Percentiles rank a stretch among this genome's conserved stretches.
Conservation (phyloP, 2,329 filamentous ascomycete species). For the Trichoderma sp. region DNA sequence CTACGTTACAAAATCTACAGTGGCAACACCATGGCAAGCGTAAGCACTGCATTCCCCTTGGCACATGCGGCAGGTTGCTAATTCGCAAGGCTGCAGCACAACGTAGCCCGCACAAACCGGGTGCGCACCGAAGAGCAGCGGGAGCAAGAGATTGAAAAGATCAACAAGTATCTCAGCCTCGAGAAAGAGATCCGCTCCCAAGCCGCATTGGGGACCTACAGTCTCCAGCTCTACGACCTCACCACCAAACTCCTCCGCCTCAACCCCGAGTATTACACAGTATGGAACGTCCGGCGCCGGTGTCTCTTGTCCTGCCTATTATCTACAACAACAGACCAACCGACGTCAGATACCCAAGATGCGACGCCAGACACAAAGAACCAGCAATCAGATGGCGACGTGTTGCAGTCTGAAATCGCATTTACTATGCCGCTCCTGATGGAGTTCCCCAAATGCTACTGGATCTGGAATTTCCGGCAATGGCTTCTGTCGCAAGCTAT, state of each 20-base stretch:
- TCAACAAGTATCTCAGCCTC: slow-evolving; percentile 73
- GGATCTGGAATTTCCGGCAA: slow-evolving; percentile 96
- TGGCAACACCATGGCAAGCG: slow-evolving; percentile 7
- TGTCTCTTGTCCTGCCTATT: slow-evolving; percentile 65
- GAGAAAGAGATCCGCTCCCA: slow-evolving; percentile 69
- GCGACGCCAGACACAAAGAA: background rate
- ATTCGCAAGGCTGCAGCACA: slow-evolving; percentile 64
- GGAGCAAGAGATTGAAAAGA: slow-evolving; percentile 73
- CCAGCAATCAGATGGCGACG: slow-evolving; percentile 57
- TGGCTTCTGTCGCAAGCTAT: slow-evolving; percentile 82
- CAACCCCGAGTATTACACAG: slow-evolving; percentile 88
- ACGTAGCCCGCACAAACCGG: slow-evolving; percentile 71
- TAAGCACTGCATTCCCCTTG: background rate
- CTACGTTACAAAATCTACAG: background rate
- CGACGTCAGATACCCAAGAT: slow-evolving; percentile 49
- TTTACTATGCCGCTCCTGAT: slow-evolving; percentile 85
- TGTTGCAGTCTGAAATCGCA: slow-evolving; percentile 70
- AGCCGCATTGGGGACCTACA: slow-evolving; percentile 46
- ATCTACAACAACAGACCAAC: slow-evolving; percentile 56
- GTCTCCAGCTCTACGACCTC: slow-evolving; percentile 61
- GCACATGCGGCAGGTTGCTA: background rate
- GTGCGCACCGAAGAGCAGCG: slow-evolving; percentile 69
- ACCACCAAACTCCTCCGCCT: slow-evolving; percentile 73
- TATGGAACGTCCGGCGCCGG: slow-evolving; percentile 86
- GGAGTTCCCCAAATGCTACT: slow-evolving; percentile 95